Evolutionary conservation across 176 grass and related monocot species (phyloP).

Genomic region (Carex kokanica): DNA sequence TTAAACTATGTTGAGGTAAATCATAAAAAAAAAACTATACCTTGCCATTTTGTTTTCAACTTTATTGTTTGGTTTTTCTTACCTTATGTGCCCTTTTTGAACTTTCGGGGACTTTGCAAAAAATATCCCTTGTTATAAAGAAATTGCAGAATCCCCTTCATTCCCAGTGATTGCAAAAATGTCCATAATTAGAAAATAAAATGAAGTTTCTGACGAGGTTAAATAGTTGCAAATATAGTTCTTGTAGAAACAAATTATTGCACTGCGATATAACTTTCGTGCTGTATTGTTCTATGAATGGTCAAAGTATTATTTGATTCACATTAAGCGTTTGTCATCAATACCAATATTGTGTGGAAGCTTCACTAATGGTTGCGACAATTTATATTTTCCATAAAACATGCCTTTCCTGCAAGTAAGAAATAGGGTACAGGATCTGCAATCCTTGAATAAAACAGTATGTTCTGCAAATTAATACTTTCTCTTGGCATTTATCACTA

Average conservation of each 20-base stretch:
- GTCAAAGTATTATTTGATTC: not conserved
- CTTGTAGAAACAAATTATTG: not conserved
- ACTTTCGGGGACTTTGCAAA: not conserved
- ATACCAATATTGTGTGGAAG: not conserved
- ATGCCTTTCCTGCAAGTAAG: constrained; percentile 4
- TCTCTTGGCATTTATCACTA: constrained; percentile 34
- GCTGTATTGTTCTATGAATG: not conserved
- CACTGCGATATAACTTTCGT: constrained; percentile 1
- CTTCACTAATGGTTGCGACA: not conserved
- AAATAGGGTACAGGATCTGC: not conserved
- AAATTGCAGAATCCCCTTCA: not conserved
- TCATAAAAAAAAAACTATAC: not conserved
- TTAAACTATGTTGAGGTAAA: constrained; percentile 98
- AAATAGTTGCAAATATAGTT: constrained; percentile 10
- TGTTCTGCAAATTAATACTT: constrained; percentile 21
- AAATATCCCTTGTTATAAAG: not conserved
- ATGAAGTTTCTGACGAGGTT: not conserved
- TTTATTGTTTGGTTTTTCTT: not conserved
- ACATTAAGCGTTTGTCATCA: not conserved
- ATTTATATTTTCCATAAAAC: constrained; percentile 2
- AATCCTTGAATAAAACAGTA: not conserved
- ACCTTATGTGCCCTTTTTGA: not conserved
- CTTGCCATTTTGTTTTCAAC: not conserved
- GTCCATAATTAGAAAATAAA: constrained; percentile 2
- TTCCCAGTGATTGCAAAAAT: not conserved